phyloP scores from a whole-genome alignment of 768 basidiomycete genomes.

The Serendipita sp. region DNA sequence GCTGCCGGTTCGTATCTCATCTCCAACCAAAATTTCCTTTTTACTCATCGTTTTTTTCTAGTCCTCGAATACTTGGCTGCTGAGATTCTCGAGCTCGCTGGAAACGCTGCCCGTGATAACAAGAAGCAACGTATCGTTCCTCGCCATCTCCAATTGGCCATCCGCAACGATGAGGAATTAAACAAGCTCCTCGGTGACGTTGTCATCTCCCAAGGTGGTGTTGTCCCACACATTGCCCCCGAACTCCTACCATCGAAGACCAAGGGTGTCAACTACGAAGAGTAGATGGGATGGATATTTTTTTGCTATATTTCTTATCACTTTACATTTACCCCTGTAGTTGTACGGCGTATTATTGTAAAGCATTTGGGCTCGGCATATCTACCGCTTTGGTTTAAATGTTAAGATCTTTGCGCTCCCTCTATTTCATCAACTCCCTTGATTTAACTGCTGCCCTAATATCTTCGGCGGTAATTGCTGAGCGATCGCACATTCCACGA shows the following conservation, averaged over 20 bases:
- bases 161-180: constrained; percentile 79
- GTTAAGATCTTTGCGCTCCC: not conserved
- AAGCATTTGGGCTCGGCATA: not conserved
- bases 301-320: not conserved
- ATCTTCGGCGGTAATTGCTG: constrained; percentile 59
- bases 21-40: not conserved
- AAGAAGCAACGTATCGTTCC: constrained; percentile 93
- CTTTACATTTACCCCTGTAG: not conserved
- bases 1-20: constrained; percentile 20
- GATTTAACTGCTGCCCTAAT: constrained; percentile 25
- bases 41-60: not conserved
- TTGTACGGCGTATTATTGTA: constrained; percentile 2
- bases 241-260: constrained; percentile 41
- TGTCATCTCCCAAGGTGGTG: constrained; percentile 84
- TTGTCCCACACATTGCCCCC: constrained; percentile 63
- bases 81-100: constrained; percentile 85
- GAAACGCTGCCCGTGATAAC: constrained; percentile 78
- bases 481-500: constrained; percentile 71
- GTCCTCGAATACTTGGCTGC: constrained; percentile 87
- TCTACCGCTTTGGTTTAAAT: not conserved
- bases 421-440: constrained; percentile 1
- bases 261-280: constrained; percentile 24
- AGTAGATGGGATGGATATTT: not conserved
- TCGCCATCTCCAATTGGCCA: constrained; percentile 81
- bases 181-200: constrained; percentile 24